These are phyloP conservation scores for Neonectria sp. DNA, from an alignment of 2,329 filamentous ascomycete species.

Conservation along the genomic window DNA sequence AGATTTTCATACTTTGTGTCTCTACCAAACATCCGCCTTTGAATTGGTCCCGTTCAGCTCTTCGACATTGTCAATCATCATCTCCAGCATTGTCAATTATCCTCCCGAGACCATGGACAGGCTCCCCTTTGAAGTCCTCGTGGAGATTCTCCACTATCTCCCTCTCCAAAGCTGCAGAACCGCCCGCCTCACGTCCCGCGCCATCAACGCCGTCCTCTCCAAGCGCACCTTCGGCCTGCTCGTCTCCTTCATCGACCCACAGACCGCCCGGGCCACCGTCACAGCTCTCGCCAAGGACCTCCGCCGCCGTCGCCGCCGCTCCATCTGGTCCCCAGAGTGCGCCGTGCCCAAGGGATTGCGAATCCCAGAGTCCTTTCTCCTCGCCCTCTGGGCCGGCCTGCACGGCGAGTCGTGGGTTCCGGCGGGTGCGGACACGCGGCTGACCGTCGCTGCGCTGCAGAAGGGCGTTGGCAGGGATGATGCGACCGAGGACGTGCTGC, in stretches of 20 bases:
- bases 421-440: slow-evolving; percentile 16
- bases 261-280: slow-evolving; percentile 44
- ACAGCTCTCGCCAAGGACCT: slow-evolving; percentile 42
- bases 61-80: too few relatives aligned
- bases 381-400: slow-evolving; percentile 50
- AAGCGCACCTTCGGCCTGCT: slow-evolving; percentile 48
- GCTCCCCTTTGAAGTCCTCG: slow-evolving; percentile 51
- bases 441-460: slow-evolving; percentile 38
- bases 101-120: slow-evolving; percentile 40
- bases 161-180: slow-evolving; percentile 40
- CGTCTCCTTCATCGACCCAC: slow-evolving; percentile 49
- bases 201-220: slow-evolving; percentile 51
- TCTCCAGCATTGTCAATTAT: too few relatives aligned
- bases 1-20: background rate
- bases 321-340: slow-evolving; percentile 56
- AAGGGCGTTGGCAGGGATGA: slow-evolving; percentile 40
- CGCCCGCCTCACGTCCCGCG: slow-evolving; percentile 51
- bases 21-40: background rate
- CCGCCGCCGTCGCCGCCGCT: slow-evolving; percentile 38
- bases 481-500: slow-evolving; percentile 43
- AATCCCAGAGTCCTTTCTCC: slow-evolving; percentile 51
- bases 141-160: slow-evolving; percentile 48
- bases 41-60: background rate
- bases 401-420: slow-evolving; percentile 45
- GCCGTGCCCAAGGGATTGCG: slow-evolving; percentile 49